These are phyloP conservation scores for Tetrapisispora arboricola DNA, from an alignment of 805 yeast genomes.

Conservation along the genomic window DNA sequence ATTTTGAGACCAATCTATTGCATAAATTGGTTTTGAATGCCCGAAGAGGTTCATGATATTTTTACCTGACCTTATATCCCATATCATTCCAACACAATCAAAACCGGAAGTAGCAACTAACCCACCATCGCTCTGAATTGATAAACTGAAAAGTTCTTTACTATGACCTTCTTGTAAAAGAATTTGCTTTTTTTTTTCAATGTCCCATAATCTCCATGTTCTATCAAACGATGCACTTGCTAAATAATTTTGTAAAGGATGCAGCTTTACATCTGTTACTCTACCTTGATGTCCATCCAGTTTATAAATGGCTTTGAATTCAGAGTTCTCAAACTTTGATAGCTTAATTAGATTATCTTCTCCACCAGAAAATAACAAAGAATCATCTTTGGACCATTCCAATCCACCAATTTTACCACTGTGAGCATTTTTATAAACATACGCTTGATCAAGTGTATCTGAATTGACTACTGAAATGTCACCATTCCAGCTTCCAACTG, in stretches of 20 bases:
- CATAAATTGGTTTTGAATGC: constrained; percentile 63
- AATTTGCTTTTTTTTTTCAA: constrained; percentile 38
- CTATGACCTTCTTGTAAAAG: constrained; percentile 80
- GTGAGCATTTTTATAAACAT: constrained; percentile 28
- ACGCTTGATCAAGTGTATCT: constrained; percentile 33
- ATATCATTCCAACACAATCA: constrained; percentile 61
- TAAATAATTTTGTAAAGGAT: constrained; percentile 48
- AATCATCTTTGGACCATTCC: constrained; percentile 44
- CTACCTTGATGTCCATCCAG: constrained; percentile 43
- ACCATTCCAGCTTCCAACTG: constrained; percentile 84
- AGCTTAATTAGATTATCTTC: constrained; percentile 34
- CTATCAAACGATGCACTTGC: constrained; percentile 72
- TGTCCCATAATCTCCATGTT: constrained; percentile 88
- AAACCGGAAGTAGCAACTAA: constrained; percentile 66
- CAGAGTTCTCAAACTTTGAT: constrained; percentile 22
- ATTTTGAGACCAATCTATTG: constrained; percentile 64
- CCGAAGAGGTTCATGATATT: constrained; percentile 48
- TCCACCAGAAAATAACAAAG: constrained; percentile 35
- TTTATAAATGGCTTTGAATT: constrained; percentile 12
- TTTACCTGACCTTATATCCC: constrained; percentile 83
- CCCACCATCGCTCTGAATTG: constrained; percentile 70
- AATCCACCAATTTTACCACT: constrained; percentile 61
- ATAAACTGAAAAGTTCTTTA: constrained; percentile 52
- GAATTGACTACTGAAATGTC: constrained; percentile 41
- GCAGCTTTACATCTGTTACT: constrained; percentile 51